phyloP scores from a whole-genome alignment of 257 asterid genomes.

The Solanum rostratum region DNA sequence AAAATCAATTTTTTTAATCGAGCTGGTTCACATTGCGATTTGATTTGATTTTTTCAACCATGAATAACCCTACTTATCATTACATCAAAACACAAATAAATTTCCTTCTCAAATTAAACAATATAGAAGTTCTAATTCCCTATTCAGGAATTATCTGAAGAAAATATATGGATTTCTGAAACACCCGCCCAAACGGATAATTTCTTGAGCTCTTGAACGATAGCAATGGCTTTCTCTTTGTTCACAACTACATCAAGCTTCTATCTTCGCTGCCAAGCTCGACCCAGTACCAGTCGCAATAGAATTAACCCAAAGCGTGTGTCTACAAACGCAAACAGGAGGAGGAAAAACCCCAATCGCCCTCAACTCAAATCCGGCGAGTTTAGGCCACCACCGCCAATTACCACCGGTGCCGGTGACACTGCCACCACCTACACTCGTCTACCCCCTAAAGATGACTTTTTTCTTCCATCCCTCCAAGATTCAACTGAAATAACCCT shows the following conservation, averaged over 20 bases:
- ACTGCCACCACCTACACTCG: constrained; percentile 80
- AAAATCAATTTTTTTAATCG: too few relatives aligned
- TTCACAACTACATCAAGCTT: constrained; percentile 1
- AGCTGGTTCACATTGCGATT: too few relatives aligned
- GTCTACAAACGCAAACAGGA: neutral
- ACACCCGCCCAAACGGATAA: constrained; percentile 1
- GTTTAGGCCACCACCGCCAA: constrained; percentile 15
- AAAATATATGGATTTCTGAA: neutral
- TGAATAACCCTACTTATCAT: too few relatives aligned
- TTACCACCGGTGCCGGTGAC: constrained; percentile 39
- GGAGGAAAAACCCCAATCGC: constrained; percentile 11
- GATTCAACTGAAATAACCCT: constrained; percentile 33
- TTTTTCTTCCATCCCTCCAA: constrained; percentile 6
- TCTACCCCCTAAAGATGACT: constrained; percentile 76
- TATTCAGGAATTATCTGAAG: neutral
- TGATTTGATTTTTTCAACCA: too few relatives aligned
- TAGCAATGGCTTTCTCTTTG: constrained; percentile 6
- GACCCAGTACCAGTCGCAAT: constrained; percentile 4
- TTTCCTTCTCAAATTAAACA: neutral
- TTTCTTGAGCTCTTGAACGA: neutral
- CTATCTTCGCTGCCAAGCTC: constrained; percentile 8
- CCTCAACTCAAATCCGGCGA: constrained; percentile 29
- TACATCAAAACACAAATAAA: too few relatives aligned
- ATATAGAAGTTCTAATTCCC: neutral
- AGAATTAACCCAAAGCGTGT: constrained; percentile 1